Conservation (phyloP, 768 basidiomycete genomes). For the Paxillus involutus region DNA sequence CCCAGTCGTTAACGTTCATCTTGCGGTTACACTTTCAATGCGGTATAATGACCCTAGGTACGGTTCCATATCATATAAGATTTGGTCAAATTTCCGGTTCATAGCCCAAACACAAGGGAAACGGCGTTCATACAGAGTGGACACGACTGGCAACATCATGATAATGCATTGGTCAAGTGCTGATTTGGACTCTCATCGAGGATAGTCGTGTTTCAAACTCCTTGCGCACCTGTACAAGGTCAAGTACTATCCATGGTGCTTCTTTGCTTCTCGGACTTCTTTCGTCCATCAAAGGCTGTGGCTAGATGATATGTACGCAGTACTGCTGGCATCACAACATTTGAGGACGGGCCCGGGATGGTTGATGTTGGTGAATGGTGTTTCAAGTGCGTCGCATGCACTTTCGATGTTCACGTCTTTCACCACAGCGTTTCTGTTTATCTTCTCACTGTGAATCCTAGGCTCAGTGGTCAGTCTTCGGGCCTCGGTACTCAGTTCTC, state of each 20-base stretch:
- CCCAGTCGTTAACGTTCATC: neutral
- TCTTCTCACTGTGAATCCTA: conserved; percentile 25
- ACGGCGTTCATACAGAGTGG: conserved; percentile 18
- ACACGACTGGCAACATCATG: neutral
- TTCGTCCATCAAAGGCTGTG: conserved; percentile 1
- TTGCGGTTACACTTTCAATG: too few relatives aligned
- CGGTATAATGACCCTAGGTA: conserved; percentile 4
- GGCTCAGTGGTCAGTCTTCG: neutral
- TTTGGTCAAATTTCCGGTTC: conserved; percentile 13
- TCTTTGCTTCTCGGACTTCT: neutral
- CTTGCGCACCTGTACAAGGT: neutral
- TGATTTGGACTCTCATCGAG: neutral
- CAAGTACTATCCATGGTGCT: neutral
- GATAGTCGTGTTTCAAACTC: neutral
- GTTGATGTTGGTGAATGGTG: neutral
- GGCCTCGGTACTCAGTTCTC: neutral
- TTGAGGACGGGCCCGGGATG: neutral
- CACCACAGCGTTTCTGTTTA: neutral
- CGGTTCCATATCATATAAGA: conserved; percentile 3
- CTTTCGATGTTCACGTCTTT: neutral
- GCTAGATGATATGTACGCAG: neutral
- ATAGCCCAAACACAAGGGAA: conserved; percentile 6
- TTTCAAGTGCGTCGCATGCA: neutral
- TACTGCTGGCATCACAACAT: neutral
- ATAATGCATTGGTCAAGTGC: neutral